Conservation (phyloP, 108 stramenopile species). For the Skeletonema tropicum region DNA sequence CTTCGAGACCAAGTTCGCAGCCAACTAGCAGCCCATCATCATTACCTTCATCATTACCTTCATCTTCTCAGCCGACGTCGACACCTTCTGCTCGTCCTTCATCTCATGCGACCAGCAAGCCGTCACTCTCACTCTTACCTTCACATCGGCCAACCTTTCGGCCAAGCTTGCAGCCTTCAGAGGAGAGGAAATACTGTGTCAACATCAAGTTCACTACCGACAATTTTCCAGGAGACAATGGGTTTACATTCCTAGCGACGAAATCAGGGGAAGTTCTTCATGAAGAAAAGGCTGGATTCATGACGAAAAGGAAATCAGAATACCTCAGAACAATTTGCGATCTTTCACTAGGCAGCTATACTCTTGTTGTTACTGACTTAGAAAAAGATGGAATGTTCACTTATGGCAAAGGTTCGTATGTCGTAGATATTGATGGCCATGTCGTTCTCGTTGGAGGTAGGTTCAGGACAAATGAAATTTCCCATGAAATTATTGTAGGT, state of each 20-base stretch:
- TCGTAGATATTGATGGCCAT: no score
- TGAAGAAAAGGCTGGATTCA: neutral
- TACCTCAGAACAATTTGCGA: neutral
- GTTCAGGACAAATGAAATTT: neutral
- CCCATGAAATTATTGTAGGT: slow-evolving; percentile 10
- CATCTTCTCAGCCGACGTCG: neutral
- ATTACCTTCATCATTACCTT: neutral
- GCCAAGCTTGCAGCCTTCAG: neutral
- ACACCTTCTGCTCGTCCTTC: neutral
- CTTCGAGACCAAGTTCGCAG: no score
- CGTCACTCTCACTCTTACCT: neutral
- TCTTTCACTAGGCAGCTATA: neutral
- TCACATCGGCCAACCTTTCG: neutral
- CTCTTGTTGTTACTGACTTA: neutral
- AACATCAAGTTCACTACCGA: neutral
- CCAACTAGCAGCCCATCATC: neutral
- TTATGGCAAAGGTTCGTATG: neutral
- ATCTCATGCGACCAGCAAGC: neutral
- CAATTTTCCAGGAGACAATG: neutral
- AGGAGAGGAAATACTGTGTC: neutral
- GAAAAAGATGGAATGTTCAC: neutral
- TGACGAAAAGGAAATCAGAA: neutral
- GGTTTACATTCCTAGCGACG: neutral
- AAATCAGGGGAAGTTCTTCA: neutral
- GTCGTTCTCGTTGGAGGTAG: neutral